These are phyloP conservation scores for Neopestalotiopsis sp. DNA, from an alignment of 2,329 filamentous ascomycete genomes.

Conservation along the genomic window DNA sequence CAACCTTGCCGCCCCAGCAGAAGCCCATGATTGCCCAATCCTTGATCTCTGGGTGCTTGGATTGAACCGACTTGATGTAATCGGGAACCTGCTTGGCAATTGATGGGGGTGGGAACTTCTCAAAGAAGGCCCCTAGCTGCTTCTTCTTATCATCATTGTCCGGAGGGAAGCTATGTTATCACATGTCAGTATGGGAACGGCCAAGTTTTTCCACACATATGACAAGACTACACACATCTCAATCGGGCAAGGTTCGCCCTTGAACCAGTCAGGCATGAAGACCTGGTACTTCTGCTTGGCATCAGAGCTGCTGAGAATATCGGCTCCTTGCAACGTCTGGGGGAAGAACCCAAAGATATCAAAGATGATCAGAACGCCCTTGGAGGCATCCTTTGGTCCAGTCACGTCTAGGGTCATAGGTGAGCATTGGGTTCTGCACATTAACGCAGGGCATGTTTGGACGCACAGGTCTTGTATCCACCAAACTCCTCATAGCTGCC, in stretches of 20 bases:
- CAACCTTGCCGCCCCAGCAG: slow-evolving; percentile 77
- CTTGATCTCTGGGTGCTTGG: slow-evolving; percentile 58
- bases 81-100: slow-evolving; percentile 56
- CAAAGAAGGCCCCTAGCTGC: slow-evolving; percentile 63
- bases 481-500: slow-evolving; percentile 62
- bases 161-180: slow-evolving; percentile 59
- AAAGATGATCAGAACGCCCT: slow-evolving; percentile 66
- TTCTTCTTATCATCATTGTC: slow-evolving; percentile 68
- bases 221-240: slow-evolving; percentile 43
- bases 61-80: slow-evolving; percentile 58
- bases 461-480: slow-evolving; percentile 58
- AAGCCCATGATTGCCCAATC: slow-evolving; percentile 67
- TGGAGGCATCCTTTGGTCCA: slow-evolving; percentile 51
- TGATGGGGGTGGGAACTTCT: slow-evolving; percentile 51
- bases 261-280: slow-evolving; percentile 92
- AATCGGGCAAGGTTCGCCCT: slow-evolving; percentile 68
- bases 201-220: neutral
- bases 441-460: neutral
- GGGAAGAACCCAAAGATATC: slow-evolving; percentile 77
- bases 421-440: neutral
- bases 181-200: neutral
- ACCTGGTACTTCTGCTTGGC: slow-evolving; percentile 75
- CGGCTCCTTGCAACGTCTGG: slow-evolving; percentile 73
- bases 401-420: slow-evolving; percentile 45
- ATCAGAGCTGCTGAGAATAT: slow-evolving; percentile 64